phyloP scores from a whole-genome alignment of 306 rosid species.

The Sechiopsis laciniata region DNA sequence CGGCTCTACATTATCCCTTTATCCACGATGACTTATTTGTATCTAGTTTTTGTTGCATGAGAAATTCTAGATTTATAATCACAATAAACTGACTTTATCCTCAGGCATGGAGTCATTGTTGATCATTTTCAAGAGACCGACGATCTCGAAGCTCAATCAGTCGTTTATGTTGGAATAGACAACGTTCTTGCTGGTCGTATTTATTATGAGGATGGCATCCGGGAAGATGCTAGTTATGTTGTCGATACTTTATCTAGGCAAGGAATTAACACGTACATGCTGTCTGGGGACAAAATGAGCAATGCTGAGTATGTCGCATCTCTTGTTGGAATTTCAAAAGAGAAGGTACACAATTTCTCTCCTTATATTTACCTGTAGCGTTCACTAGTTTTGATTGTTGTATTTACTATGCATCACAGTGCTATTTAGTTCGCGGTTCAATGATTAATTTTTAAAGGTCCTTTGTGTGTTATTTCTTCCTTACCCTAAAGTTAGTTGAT shows the following conservation, averaged over 20 bases:
- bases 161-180: conserved; percentile 75
- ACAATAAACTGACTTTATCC: conserved; percentile 15
- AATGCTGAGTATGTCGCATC: conserved; percentile 87
- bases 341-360: conserved; percentile 40
- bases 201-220: conserved; percentile 80
- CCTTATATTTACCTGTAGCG: too few relatives aligned
- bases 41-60: not conserved
- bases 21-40: not conserved
- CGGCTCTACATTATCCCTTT: not conserved
- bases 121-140: conserved; percentile 48
- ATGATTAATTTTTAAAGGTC: too few relatives aligned
- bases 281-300: conserved; percentile 87
- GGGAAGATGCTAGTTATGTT: conserved; percentile 73
- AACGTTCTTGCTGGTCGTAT: conserved; percentile 62
- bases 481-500: too few relatives aligned
- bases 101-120: conserved; percentile 62
- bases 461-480: too few relatives aligned
- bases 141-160: conserved; percentile 48
- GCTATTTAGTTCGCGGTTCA: too few relatives aligned
- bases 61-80: conserved; percentile 9
- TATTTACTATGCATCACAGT: too few relatives aligned
- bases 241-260: conserved; percentile 55
- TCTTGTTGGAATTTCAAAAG: conserved; percentile 71
- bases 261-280: conserved; percentile 71
- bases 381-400: too few relatives aligned